Evolutionary conservation across 2,329 filamentous ascomycete genomes (phyloP).

Genomic region (Phaeoacremonium minimum): DNA sequence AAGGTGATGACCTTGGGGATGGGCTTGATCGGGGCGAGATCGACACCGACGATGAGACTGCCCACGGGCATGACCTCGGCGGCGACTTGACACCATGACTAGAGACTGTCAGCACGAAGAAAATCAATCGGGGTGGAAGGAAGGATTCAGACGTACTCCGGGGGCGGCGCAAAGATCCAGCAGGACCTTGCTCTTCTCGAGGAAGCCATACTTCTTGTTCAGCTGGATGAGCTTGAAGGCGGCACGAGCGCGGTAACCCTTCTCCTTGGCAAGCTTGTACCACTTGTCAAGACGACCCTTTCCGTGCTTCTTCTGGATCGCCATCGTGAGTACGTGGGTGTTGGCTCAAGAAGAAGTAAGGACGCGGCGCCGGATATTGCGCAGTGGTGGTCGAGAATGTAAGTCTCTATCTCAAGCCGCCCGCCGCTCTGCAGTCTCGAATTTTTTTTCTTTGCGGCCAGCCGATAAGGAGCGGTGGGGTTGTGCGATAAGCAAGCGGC

Average conservation of each 20-base stretch:
- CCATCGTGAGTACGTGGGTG: conserved; percentile 53
- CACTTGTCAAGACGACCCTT: conserved; percentile 98
- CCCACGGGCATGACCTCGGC: conserved; percentile 90
- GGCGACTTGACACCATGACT: conserved; percentile 95
- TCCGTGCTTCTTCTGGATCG: conserved; percentile 97
- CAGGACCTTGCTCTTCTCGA: conserved; percentile 93
- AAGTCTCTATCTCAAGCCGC: too few species aligned
- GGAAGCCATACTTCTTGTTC: conserved; percentile 98
- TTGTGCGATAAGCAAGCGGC: too few species aligned
- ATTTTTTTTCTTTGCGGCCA: too few species aligned
- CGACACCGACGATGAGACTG: conserved; percentile 89
- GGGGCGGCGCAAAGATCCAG: conserved; percentile 97
- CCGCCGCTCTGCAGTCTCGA: too few species aligned
- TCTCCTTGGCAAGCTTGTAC: conserved; percentile 98
- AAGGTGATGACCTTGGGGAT: conserved; percentile 94
- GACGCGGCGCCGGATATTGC: too few species aligned
- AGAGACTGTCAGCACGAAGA: conserved; percentile 19
- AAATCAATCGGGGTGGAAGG: not conserved
- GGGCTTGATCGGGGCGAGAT: conserved; percentile 90
- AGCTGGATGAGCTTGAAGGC: conserved; percentile 97
- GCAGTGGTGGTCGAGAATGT: too few species aligned
- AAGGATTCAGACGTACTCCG: conserved; percentile 57
- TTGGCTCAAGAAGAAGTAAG: conserved; percentile 3
- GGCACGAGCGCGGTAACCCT: conserved; percentile 91
- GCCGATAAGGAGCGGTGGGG: too few species aligned